A percentile compares a stretch with the other conserved stretches of the same genome.
These are phyloP conservation scores for Thermochaetoides thermophila DNA, from an alignment of 495 filamentous ascomycete genomes.

Conservation along the genomic window DNA sequence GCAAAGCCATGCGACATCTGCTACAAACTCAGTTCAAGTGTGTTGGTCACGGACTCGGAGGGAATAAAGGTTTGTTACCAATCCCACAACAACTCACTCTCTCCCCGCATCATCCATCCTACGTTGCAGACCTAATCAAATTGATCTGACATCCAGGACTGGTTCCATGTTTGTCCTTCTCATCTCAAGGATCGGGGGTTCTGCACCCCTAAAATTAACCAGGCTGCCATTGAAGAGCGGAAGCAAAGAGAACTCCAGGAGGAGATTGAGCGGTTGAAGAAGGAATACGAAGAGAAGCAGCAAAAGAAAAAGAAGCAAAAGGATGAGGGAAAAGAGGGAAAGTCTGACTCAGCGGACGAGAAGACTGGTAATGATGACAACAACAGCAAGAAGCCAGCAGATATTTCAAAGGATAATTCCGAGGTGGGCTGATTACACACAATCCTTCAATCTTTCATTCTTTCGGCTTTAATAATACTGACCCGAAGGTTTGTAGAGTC, in stretches of 20 bases:
- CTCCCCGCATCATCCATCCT: too few species aligned
- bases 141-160: constrained; percentile 55
- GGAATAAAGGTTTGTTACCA: too few species aligned
- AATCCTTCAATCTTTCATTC: too few species aligned
- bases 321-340: constrained; percentile 30
- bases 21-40: constrained; percentile 73
- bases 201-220: constrained; percentile 63
- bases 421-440: too few species aligned
- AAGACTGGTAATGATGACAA: constrained; percentile 40
- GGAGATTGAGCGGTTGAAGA: constrained; percentile 57
- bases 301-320: constrained; percentile 42
- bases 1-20: constrained; percentile 80
- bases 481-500: too few species aligned
- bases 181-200: constrained; percentile 79
- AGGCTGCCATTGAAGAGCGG: constrained; percentile 55
- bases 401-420: constrained; percentile 25
- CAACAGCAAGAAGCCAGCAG: constrained; percentile 35
- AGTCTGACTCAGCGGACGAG: constrained; percentile 32
- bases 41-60: constrained; percentile 82
- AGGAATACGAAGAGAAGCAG: constrained; percentile 63
- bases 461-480: too few species aligned
- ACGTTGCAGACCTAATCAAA: too few species aligned
- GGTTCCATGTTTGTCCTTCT: constrained; percentile 76
- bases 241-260: constrained; percentile 57
- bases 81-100: constrained; percentile 75